Evolutionary conservation across 2,329 filamentous ascomycete genomes (phyloP), one percentile per base, ranked within the genome.

Genomic region (Colletotrichum gigasporum): DNA sequence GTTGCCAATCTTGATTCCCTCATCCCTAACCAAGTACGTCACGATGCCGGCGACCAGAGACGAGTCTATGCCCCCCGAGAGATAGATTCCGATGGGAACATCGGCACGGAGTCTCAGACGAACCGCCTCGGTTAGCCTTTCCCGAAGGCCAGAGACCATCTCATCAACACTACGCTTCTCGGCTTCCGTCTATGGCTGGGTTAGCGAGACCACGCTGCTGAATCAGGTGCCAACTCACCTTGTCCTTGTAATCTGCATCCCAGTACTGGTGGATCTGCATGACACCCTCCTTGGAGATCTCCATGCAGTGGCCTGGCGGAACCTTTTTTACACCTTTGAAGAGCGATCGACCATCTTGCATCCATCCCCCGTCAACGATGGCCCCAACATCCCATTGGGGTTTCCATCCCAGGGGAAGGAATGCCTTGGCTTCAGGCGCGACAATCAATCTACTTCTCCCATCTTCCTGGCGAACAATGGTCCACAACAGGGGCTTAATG

Each of bases 11-110:
- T 75, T 73, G 16, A 78, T 74, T n/a, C 80, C 77, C 41, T 83
- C 73, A 37, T 83, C 75, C 42, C 79, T 75, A 5, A 81, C 76
- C 2, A 88, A 75, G 63, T 87, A 76, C 0, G 80, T 81, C 2
- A 83, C 81, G 68, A 88, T 86, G 1, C 86, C 86, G 3, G 85
- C 85, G 12, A 88, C 72, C 0, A 80, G 76, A 0, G 85, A 87
- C 0, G 84, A 87, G 69, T 88, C 86, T 39, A 88, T 80, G 1
- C 86, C 86, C 2, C 86, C 85, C 10, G 79, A 83, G 0, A 88
- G 75, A 58, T 85, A 87, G 45, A 88, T 75, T 1, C 84, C 86
- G 2, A 88, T 76, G 0, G 84, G 84, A 0, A 88, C 86, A 69
- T 89, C 86, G 1, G 86, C 85, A 16, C 81, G 78, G 5, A 88